Evolutionary conservation across 2,329 filamentous ascomycete genomes (phyloP).

Genomic region (Malbranchea zuffiana): DNA sequence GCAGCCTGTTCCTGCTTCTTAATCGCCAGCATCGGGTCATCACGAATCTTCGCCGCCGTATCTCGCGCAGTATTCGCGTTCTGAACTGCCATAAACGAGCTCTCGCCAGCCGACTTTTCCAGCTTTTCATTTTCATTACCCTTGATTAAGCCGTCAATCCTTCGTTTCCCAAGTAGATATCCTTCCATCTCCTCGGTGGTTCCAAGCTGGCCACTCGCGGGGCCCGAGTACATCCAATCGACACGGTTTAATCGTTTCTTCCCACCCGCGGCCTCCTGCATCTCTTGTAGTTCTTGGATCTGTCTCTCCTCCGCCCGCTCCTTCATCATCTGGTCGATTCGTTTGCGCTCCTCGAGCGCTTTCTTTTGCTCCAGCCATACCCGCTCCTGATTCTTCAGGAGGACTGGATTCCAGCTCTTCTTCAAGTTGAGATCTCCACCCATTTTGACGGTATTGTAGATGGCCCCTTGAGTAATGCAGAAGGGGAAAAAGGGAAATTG

Average conservation of each 20-base stretch:
- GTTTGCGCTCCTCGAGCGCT: constrained; percentile 87
- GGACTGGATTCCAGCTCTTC: constrained; percentile 85
- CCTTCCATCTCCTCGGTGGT: constrained; percentile 83
- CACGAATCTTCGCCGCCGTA: constrained; percentile 72
- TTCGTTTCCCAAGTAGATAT: constrained; percentile 81
- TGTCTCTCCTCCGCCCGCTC: constrained; percentile 89
- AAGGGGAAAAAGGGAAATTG: no score
- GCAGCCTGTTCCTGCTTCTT: constrained; percentile 81
- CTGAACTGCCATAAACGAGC: constrained; percentile 49
- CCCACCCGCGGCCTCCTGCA: constrained; percentile 82
- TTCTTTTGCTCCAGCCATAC: constrained; percentile 90
- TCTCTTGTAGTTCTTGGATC: constrained; percentile 78
- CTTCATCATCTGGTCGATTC: constrained; percentile 79
- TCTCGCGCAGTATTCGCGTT: constrained; percentile 67
- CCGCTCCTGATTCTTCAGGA: constrained; percentile 79
- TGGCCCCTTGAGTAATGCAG: background rate
- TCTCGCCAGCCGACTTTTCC: constrained; percentile 59
- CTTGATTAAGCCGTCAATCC: constrained; percentile 78
- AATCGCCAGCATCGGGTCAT: constrained; percentile 86
- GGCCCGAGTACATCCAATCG: constrained; percentile 97
- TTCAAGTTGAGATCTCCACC: constrained; percentile 84
- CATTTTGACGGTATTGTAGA: constrained; percentile 10
- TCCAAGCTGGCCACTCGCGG: constrained; percentile 62
- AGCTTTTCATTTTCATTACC: constrained; percentile 70
- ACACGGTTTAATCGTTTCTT: constrained; percentile 70